Conservation (phyloP, 352 stramenopile species). For the Phytophthora niederhauseri region DNA sequence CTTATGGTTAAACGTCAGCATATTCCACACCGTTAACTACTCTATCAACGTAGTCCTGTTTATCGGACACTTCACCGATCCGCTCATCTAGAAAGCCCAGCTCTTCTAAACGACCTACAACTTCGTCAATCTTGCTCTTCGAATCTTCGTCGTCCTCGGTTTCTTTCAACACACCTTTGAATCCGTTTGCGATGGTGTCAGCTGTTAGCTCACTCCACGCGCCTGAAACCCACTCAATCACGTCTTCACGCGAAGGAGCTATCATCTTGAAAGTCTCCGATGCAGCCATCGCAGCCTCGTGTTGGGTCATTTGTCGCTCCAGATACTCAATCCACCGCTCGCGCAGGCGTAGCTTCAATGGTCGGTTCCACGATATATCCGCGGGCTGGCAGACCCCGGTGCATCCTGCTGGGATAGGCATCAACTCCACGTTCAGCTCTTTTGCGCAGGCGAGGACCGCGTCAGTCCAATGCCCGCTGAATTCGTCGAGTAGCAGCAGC, state of each 20-base stretch:
- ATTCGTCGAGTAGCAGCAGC: slow-evolving; percentile 14
- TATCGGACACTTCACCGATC: not conserved
- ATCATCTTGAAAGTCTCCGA: not conserved
- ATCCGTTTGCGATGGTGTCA: not conserved
- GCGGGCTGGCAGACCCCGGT: slow-evolving; percentile 8
- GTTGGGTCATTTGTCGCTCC: not conserved
- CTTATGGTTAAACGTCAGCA: not conserved
- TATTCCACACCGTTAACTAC: not conserved
- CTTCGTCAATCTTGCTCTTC: not conserved
- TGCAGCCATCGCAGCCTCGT: slow-evolving; percentile 1
- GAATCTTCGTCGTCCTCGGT: not conserved
- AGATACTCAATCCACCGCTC: slow-evolving; percentile 1
- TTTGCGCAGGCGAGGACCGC: not conserved
- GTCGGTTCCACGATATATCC: slow-evolving; percentile 6
- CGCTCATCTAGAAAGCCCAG: not conserved
- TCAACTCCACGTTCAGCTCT: slow-evolving; percentile 3
- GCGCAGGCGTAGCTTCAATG: not conserved
- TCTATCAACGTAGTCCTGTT: not conserved
- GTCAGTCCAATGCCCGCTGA: slow-evolving; percentile 5
- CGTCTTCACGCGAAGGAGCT: not conserved
- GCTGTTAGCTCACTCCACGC: not conserved
- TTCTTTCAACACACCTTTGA: not conserved
- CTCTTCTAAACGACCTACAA: not conserved
- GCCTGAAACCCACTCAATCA: not conserved
- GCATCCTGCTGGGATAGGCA: slow-evolving; percentile 2